Percentiles rank a stretch among this genome's conserved stretches.
These are phyloP conservation scores for Calendula officinalis DNA, from an alignment of 129 eudicot species.

Conservation along the genomic window DNA sequence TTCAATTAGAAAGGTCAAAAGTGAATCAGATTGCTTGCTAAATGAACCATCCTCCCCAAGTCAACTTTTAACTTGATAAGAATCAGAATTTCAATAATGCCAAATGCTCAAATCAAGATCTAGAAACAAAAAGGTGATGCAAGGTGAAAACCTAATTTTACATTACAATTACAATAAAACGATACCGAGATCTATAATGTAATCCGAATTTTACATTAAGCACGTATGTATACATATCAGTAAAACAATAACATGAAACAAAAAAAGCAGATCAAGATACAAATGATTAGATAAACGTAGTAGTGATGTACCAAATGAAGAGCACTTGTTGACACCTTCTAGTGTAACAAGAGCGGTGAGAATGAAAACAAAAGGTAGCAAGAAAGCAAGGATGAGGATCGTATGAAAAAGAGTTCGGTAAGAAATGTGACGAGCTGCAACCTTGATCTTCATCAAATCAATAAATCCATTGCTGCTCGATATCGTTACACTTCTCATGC, in stretches of 20 bases:
- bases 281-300: neutral
- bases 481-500: constrained; percentile 98
- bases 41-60: neutral
- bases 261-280: constrained; percentile 9
- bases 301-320: constrained; percentile 63
- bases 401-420: constrained; percentile 91
- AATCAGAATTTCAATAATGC: constrained; percentile 8
- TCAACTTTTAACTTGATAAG: constrained; percentile 18
- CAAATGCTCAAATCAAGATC: constrained; percentile 30
- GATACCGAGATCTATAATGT: constrained; percentile 28
- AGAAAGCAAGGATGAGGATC: constrained; percentile 72
- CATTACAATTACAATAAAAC: constrained; percentile 4
- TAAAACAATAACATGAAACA: neutral
- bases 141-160: neutral
- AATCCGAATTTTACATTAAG: constrained; percentile 1
- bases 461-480: constrained; percentile 72
- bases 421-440: constrained; percentile 92
- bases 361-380: constrained; percentile 89
- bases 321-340: constrained; percentile 99
- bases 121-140: constrained; percentile 23
- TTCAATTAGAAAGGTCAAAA: constrained; percentile 15
- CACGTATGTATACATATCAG: neutral
- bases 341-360: constrained; percentile 95
- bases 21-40: neutral
- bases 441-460: constrained; percentile 99